Conservation (phyloP, 169 alveolate genomes). For the Toxoplasma gondii region DNA sequence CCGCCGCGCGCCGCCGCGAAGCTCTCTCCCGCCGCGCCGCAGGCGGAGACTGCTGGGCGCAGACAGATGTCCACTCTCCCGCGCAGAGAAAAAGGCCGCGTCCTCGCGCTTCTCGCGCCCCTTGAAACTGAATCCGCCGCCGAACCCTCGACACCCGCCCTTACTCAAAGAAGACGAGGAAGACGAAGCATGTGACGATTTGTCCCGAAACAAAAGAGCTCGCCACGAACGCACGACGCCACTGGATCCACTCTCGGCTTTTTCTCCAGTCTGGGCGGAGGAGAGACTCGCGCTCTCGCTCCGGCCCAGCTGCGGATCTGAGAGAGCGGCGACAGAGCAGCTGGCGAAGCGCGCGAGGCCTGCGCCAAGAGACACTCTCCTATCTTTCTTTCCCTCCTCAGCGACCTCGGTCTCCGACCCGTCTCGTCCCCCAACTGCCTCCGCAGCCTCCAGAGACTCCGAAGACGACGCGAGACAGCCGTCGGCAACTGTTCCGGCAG, state of each 20-base stretch:
- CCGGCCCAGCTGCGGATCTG: neutral
- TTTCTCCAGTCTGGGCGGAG: neutral
- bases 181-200: neutral
- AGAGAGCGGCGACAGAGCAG: too few relatives aligned
- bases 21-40: neutral
- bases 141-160: neutral
- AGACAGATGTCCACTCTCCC: neutral
- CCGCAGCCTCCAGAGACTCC: neutral
- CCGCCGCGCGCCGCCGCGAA: neutral
- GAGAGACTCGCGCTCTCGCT: neutral
- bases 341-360: too few relatives aligned
- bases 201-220: neutral
- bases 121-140: neutral
- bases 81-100: neutral
- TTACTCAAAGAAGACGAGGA: neutral
- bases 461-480: neutral
- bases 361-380: too few relatives aligned
- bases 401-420: neutral
- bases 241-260: neutral
- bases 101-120: slow-evolving; percentile 1
- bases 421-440: neutral
- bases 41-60: neutral
- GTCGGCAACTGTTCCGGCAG: neutral
- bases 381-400: too few relatives aligned
- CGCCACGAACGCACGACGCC: neutral